phyloP scores from a whole-genome alignment of 495 filamentous ascomycete species.

The Endocarpon pusillum region DNA sequence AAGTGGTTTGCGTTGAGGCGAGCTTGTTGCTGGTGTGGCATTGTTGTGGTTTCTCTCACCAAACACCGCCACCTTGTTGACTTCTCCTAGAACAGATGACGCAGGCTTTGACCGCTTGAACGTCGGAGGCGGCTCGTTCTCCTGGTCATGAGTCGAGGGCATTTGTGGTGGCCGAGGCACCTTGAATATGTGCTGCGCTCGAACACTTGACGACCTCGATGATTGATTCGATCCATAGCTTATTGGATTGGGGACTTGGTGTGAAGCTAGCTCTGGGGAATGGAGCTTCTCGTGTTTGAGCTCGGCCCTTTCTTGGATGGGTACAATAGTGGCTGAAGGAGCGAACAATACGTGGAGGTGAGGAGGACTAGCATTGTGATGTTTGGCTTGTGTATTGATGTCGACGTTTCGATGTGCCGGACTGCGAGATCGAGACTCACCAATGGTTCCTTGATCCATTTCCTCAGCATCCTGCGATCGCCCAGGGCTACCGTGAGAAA shows the following conservation, averaged over 20 bases:
- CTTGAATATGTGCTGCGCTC: constrained; percentile 42
- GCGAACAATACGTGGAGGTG: constrained; percentile 9
- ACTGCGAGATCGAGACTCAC: neutral
- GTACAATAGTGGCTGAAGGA: neutral
- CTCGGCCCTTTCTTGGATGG: neutral
- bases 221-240: constrained; percentile 21
- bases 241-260: constrained; percentile 19
- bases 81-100: constrained; percentile 38
- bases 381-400: constrained; percentile 1
- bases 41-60: constrained; percentile 26
- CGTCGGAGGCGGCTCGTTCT: constrained; percentile 63
- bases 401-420: no score
- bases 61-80: constrained; percentile 35
- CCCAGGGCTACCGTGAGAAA: constrained; percentile 6
- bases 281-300: constrained; percentile 1
- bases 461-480: neutral
- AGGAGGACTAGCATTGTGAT: neutral
- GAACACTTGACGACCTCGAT: constrained; percentile 20
- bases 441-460: constrained; percentile 1
- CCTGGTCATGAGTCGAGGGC: constrained; percentile 51
- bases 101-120: constrained; percentile 54
- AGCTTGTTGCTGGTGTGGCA: constrained; percentile 11
- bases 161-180: constrained; percentile 42
- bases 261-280: constrained; percentile 21
- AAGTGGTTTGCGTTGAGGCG: constrained; percentile 43